These are phyloP conservation scores for Scedosporium apiospermum DNA, from an alignment of 2,329 filamentous ascomycete species.

Conservation along the genomic window DNA sequence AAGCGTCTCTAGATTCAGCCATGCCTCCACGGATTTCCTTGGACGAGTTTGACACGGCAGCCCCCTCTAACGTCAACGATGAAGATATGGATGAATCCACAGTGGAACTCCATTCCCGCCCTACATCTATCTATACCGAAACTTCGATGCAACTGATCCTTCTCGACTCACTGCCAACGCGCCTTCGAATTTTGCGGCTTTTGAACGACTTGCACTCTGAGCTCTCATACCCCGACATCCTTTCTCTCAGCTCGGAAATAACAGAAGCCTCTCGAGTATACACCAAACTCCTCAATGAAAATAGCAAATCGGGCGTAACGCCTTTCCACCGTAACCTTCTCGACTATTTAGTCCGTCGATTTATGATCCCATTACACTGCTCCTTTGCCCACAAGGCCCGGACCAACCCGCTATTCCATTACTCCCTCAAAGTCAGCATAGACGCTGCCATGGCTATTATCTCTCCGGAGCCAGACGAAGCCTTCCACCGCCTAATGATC, in stretches of 20 bases:
- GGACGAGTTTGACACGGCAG: constrained; percentile 29
- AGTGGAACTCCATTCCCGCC: constrained; percentile 12
- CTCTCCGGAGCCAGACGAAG: constrained; percentile 23
- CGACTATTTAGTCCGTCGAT: constrained; percentile 42
- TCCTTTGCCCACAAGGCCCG: constrained; percentile 33
- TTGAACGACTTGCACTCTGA: constrained; percentile 23
- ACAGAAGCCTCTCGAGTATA: constrained; percentile 15
- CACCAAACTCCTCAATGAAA: constrained; percentile 12
- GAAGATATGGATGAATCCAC: constrained; percentile 14
- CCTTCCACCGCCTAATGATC: constrained; percentile 25
- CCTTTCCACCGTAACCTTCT: constrained; percentile 37
- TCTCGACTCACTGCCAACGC: constrained; percentile 23
- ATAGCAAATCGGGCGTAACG: constrained; percentile 11
- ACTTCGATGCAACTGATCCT: constrained; percentile 26
- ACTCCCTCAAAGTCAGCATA: constrained; percentile 36
- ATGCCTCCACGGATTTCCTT: constrained; percentile 28
- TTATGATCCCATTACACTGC: constrained; percentile 44
- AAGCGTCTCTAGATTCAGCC: constrained; percentile 27
- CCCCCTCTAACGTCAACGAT: constrained; percentile 26
- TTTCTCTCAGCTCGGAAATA: constrained; percentile 24
- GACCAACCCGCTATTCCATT: constrained; percentile 35
- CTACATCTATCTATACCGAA: constrained; percentile 18
- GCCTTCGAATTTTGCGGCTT: constrained; percentile 23
- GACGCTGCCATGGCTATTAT: constrained; percentile 30
- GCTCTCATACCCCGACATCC: constrained; percentile 22